Evolutionary conservation across 2,329 filamentous ascomycete genomes (phyloP), one percentile per base, ranked within the genome.

Genomic region (Nectriaceae sp.): DNA sequence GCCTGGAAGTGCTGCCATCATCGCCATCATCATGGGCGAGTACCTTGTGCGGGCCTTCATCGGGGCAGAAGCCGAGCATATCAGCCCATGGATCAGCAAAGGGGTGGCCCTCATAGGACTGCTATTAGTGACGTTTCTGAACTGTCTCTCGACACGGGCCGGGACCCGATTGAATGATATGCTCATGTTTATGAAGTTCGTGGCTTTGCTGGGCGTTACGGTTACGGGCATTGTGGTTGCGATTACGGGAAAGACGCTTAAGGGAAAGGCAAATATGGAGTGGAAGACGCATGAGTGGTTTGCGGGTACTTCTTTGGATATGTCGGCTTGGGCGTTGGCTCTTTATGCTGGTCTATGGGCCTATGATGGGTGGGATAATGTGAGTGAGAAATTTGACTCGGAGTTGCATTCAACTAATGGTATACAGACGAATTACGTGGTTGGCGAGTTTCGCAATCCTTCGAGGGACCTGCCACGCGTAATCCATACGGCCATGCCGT

Each of bases 291-390:
- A 84, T 37, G 82, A 84, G 39, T 97, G 94, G 93, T 97, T 97
- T 64, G 86, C 90, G 46, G 86, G 87, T 47, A 97, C 93, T 4
- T 90, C 82, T 54, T 83, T 77, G 13, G 88, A 92, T 65, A 79
- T 88, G 42, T 95, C 88, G 40, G 86, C 85, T 57, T 97, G 92
- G 89, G 94, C 94, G 3, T 88, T 99, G 40, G 94, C 94, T 0
- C 73, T 99, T 40, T 99, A 99, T 67, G 93, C 91, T 15, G 94
- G 94, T 8, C 78, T 99, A 4, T 99, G 94, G 94, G 94, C 94
- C 1, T 99, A 94, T 71, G 94, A 99, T 66, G 94, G 94, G 22
- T 99, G 94, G 94, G 94, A 99, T 67, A 99, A 99, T 69, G 90
- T 94, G 73, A 74, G 87, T 77, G 37, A 21, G 20, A 5, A 21